Base-by-base conservation (phyloP, 805 yeast genomes). In the Cyberlindnera xishuangbannaensis region DNA sequence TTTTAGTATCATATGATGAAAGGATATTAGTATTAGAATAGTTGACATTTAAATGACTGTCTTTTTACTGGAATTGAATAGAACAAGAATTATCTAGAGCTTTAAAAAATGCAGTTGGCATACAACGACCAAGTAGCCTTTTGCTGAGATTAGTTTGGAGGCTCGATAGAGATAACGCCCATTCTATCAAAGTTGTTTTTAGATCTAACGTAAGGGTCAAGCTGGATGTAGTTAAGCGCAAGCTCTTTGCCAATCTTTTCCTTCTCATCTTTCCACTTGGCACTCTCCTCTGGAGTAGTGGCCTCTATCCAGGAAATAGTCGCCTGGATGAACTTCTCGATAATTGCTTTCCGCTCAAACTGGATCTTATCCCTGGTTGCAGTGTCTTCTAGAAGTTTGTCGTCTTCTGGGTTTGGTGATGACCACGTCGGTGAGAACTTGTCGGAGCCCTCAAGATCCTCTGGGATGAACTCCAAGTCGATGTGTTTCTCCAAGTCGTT, bases 151-250 rank as follows among this genome's bases (percentile, higher is more conserved):
- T 20, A 20, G 11, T 20, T 20, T 20, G 26, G 26, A 24, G 26
- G 15, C 16, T 16, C 25, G 17, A 31, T 5, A 8, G 38, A 25
- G 17, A 50, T 26, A 27, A 37, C 28, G 43, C n/a, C 92, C 88
- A 36, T 71, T 49, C 95, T 73, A 59, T 92, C 98, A 51, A 76
- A 84, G 25, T 78, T 62, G 25, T 87, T 76, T 44, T 87, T 77
- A 27, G 81, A 76, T 58, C 98, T 78, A 30, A 86, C 58, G 44
- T 82, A 87, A 2, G 92, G 90, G 52, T 92, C 97, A 35, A 84
- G 58, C 30, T 62, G 55, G 52, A 73, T 68, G 60, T 81, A 88
- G 53, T 83, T 83, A 18, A 67, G 61, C 7, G 79, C 63, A 30
- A 90, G 52, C 39, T 71, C 59, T 33, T 59, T 59, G 34, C 78